A percentile compares a stretch with the other conserved stretches of the same genome.
Evolutionary conservation across 306 rosid species (phyloP).

Genomic region (Potentilla sterilis): DNA sequence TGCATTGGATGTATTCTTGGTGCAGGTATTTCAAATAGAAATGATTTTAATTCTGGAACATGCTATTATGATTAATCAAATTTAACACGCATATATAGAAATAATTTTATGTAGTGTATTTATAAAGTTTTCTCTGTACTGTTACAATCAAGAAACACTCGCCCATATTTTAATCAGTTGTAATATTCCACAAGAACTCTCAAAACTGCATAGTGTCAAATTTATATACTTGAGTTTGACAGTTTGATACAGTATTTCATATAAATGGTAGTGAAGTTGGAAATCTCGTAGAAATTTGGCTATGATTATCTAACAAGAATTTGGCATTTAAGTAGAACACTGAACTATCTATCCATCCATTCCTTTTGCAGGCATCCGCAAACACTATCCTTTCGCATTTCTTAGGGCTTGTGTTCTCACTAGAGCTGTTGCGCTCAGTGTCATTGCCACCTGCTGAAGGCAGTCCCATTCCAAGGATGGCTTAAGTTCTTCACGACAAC

Average conservation of each 20-base stretch:
- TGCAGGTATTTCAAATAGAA: slow-evolving; percentile 61
- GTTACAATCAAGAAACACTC: background rate
- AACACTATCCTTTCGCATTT: slow-evolving; percentile 95
- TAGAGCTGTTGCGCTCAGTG: slow-evolving; percentile 88
- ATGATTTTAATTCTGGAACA: background rate
- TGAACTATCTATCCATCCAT: background rate
- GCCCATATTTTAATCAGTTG: background rate
- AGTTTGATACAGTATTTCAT: background rate
- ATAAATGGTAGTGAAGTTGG: background rate
- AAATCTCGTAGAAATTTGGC: background rate
- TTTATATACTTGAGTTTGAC: background rate
- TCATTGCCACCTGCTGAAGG: slow-evolving; percentile 64
- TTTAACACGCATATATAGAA: background rate
- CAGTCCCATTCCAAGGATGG: slow-evolving; percentile 56
- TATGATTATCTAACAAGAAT: background rate
- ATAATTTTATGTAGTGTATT: background rate
- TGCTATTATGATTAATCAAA: background rate
- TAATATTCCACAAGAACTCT: background rate
- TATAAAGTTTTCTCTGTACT: background rate
- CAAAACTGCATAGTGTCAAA: background rate
- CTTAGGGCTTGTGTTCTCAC: slow-evolving; percentile 79
- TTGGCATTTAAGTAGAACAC: background rate
- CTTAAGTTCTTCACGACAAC: slow-evolving; percentile 31
- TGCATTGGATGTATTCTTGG: slow-evolving; percentile 91
- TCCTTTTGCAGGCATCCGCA: slow-evolving; percentile 75